These are phyloP conservation scores for Nevesoporus exiguus DNA, from an alignment of 768 basidiomycete species.

Conservation along the genomic window DNA sequence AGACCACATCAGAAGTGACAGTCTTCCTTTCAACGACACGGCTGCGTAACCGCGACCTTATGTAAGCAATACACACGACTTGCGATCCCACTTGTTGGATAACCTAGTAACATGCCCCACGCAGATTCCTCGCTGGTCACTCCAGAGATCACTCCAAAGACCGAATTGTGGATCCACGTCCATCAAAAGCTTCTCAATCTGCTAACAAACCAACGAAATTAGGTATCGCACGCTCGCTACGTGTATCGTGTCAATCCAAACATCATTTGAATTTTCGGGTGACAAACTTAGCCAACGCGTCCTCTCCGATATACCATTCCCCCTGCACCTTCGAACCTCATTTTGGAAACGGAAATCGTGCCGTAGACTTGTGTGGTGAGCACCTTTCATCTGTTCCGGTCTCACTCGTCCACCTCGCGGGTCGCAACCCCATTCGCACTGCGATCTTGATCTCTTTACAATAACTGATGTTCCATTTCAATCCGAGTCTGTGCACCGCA, in stretches of 20 bases:
- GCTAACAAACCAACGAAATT: constrained; percentile 65
- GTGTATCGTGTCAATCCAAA: constrained; percentile 4
- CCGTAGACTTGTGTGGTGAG: constrained; percentile 95
- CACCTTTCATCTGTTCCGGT: constrained; percentile 3
- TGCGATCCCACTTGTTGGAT: too few relatives aligned
- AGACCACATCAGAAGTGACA: constrained; percentile 19
- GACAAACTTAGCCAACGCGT: constrained; percentile 82
- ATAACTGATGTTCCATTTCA: too few relatives aligned
- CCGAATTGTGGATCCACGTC: constrained; percentile 80
- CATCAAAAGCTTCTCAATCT: constrained; percentile 57
- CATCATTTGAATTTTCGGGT: constrained; percentile 43
- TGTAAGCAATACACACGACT: constrained; percentile 6
- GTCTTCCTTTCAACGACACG: constrained; percentile 3
- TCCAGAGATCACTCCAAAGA: constrained; percentile 63
- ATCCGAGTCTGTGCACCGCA: too few relatives aligned
- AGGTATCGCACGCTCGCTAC: constrained; percentile 50
- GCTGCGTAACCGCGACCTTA: constrained; percentile 3
- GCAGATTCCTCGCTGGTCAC: constrained; percentile 78
- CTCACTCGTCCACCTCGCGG: too few relatives aligned
- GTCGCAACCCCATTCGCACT: too few relatives aligned
- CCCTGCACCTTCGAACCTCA: constrained; percentile 61
- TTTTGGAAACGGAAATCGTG: constrained; percentile 59
- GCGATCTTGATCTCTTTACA: too few relatives aligned
- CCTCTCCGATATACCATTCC: constrained; percentile 76
- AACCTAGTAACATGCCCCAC: constrained; percentile 63